Percentiles rank a stretch among this genome's conserved stretches.
These are phyloP conservation scores for Usnea hakonensis DNA, from an alignment of 495 filamentous ascomycete species.

Conservation along the genomic window DNA sequence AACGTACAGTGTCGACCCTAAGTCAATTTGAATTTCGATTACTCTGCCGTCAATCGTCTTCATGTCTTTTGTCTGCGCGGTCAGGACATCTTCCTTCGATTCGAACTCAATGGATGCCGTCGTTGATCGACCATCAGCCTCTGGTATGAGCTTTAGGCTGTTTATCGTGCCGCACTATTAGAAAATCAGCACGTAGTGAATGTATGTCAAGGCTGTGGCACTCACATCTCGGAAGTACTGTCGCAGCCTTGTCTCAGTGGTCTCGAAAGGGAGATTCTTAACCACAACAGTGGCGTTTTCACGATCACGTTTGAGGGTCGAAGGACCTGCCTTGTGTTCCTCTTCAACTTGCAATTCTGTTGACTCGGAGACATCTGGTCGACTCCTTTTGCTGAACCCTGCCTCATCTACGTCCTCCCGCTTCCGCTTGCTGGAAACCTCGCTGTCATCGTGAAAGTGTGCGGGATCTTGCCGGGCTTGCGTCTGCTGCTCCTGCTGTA, in stretches of 20 bases:
- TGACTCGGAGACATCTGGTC: constrained; percentile 39
- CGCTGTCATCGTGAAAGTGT: constrained; percentile 29
- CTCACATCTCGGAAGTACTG: constrained; percentile 81
- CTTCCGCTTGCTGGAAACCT: constrained; percentile 53
- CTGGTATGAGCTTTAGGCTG: constrained; percentile 54
- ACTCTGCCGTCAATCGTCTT: constrained; percentile 63
- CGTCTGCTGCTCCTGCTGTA: constrained; percentile 31
- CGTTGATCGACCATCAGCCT: constrained; percentile 49
- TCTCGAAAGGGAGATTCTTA: constrained; percentile 59
- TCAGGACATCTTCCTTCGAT: constrained; percentile 65
- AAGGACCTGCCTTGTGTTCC: constrained; percentile 33
- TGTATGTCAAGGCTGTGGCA: constrained; percentile 4
- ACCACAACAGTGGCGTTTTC: constrained; percentile 83
- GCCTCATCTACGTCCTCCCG: constrained; percentile 50
- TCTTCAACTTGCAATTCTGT: constrained; percentile 25
- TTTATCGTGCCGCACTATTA: constrained; percentile 68
- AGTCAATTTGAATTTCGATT: constrained; percentile 65
- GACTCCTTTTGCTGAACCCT: constrained; percentile 49
- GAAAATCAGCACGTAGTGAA: constrained; percentile 23
- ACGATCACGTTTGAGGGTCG: constrained; percentile 63
- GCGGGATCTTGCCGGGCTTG: constrained; percentile 27
- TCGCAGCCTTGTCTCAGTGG: constrained; percentile 62
- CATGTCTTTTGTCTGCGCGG: constrained; percentile 70
- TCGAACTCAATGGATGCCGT: constrained; percentile 81
- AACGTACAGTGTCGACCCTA: constrained; percentile 74